Evolutionary conservation across 495 filamentous ascomycete species (phyloP).

Genomic region (Penicillium cosmopolitanum): DNA sequence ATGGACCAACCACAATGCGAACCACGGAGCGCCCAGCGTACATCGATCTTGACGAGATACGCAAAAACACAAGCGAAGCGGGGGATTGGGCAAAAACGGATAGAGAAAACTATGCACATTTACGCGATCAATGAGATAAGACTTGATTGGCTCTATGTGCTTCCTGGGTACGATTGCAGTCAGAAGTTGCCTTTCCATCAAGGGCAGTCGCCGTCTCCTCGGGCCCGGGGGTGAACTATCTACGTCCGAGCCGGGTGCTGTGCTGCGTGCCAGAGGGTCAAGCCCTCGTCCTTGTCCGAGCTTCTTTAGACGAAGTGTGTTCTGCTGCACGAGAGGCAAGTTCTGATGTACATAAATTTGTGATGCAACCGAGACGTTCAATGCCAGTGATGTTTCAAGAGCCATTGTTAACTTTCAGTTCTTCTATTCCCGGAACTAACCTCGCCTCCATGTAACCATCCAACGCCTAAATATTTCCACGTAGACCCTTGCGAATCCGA

Average conservation of each 20-base stretch:
- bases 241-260: slow-evolving; percentile 23
- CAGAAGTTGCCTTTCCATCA: slow-evolving; percentile 31
- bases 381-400: slow-evolving; percentile 41
- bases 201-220: slow-evolving; percentile 31
- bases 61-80: slow-evolving; percentile 19
- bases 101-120: slow-evolving; percentile 48
- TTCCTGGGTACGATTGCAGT: slow-evolving; percentile 34
- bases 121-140: slow-evolving; percentile 46
- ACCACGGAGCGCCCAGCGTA: slow-evolving; percentile 22
- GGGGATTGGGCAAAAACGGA: slow-evolving; percentile 29
- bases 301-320: slow-evolving; percentile 14
- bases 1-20: slow-evolving; percentile 20
- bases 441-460: neutral
- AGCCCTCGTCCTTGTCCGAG: slow-evolving; percentile 20
- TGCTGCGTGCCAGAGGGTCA: slow-evolving; percentile 24
- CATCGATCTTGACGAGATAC: slow-evolving; percentile 25
- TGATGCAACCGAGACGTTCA: slow-evolving; percentile 35
- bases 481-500: too few relatives aligned
- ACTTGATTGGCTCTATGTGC: slow-evolving; percentile 39
- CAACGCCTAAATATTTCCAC: neutral
- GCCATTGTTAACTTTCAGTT: slow-evolving; percentile 3
- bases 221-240: slow-evolving; percentile 26
- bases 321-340: slow-evolving; percentile 23
- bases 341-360: slow-evolving; percentile 51
- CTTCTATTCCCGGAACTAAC: neutral